A percentile compares a stretch with the other conserved stretches of the same genome.
These are phyloP conservation scores for Epichloe coenophiala DNA, from an alignment of 2,329 filamentous ascomycete species.

Conservation along the genomic window DNA sequence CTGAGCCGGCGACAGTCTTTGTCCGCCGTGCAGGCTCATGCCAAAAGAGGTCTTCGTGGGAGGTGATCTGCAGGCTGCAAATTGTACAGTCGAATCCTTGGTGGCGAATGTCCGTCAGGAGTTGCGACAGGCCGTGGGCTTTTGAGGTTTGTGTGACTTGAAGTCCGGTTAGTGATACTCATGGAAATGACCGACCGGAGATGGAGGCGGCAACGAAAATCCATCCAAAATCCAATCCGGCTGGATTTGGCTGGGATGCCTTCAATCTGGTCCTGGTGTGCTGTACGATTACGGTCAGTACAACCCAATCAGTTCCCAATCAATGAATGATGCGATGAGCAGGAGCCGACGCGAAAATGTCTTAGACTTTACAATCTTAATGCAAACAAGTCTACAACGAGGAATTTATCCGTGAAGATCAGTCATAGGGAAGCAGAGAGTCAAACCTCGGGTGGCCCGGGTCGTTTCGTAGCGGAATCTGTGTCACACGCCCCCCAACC, in stretches of 20 bases:
- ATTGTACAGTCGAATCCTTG: neutral
- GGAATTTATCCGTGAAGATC: conserved; percentile 2
- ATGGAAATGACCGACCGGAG: neutral
- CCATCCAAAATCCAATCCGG: neutral
- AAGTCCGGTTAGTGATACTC: neutral
- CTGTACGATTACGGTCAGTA: neutral
- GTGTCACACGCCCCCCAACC: neutral
- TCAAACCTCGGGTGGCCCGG: neutral
- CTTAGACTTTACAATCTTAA: conserved; percentile 9
- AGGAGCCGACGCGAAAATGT: conserved; percentile 1
- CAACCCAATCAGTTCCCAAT: neutral
- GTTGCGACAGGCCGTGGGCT: no score
- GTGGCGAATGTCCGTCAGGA: neutral
- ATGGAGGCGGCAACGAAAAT: neutral
- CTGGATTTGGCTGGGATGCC: neutral
- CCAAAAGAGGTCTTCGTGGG: neutral
- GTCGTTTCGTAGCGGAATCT: neutral
- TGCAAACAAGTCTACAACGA: conserved; percentile 8
- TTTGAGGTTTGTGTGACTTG: no score
- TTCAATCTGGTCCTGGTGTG: neutral
- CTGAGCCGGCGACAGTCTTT: neutral
- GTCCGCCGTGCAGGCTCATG: neutral
- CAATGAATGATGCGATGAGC: neutral
- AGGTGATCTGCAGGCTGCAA: neutral
- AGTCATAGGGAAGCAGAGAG: neutral